A percentile compares a stretch with the other conserved stretches of the same genome.
Conservation (phyloP, 2,329 filamentous ascomycete species). For the Emmonsiellopsis sp. region DNA sequence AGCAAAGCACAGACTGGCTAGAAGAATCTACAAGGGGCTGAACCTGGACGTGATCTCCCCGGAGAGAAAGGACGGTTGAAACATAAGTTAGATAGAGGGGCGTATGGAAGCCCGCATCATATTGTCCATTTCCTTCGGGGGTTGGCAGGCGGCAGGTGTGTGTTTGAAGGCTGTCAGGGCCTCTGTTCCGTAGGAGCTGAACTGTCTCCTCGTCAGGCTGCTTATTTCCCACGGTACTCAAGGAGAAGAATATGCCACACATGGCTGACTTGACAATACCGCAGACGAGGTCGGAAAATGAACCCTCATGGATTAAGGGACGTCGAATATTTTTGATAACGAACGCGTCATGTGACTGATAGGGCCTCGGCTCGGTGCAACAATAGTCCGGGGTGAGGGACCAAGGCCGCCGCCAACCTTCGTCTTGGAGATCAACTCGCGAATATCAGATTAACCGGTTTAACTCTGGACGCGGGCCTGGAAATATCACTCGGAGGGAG, state of each 20-base stretch:
- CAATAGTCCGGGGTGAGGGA: not conserved
- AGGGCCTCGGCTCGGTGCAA: not conserved
- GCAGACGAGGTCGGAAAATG: not conserved
- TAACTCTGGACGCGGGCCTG: not conserved
- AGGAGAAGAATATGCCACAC: slow-evolving; percentile 47
- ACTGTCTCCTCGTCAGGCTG: slow-evolving; percentile 25
- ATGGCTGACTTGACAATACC: slow-evolving; percentile 15
- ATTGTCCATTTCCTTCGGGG: not conserved
- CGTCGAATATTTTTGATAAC: not conserved
- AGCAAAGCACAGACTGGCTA: slow-evolving; percentile 67
- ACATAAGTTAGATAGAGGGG: slow-evolving; percentile 44
- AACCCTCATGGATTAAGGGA: not conserved
- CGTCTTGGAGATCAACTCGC: not conserved
- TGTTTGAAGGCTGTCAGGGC: slow-evolving; percentile 35
- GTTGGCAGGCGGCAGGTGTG: slow-evolving; percentile 19
- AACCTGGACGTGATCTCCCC: slow-evolving; percentile 59
- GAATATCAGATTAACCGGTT: not conserved
- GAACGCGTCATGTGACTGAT: not conserved
- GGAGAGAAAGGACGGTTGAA: slow-evolving; percentile 84
- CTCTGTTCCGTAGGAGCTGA: slow-evolving; percentile 30
- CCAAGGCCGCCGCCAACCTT: not conserved
- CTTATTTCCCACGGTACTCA: slow-evolving; percentile 26
- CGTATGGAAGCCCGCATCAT: not conserved
- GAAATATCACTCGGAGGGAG: not conserved
- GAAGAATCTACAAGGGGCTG: slow-evolving; percentile 61